Conservation (phyloP, 2,329 filamentous ascomycete genomes). For the Sclerotinia sclerotiorum region DNA sequence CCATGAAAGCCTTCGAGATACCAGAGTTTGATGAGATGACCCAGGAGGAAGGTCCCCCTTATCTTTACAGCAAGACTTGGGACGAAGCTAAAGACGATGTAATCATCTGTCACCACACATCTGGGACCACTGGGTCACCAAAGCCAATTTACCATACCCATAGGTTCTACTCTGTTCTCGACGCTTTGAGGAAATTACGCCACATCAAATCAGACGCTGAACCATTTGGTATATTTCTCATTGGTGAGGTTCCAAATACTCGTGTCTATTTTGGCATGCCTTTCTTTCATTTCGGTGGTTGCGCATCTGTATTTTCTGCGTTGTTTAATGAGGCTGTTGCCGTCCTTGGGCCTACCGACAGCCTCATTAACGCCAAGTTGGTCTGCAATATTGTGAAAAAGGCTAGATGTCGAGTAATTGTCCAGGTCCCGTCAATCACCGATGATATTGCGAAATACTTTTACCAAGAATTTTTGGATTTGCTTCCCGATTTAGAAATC, state of each 20-base stretch:
- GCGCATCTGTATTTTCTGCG: no score
- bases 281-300: no score
- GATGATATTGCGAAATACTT: background rate
- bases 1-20: slow-evolving; percentile 23
- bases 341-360: no score
- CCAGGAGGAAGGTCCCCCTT: slow-evolving; percentile 26
- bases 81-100: slow-evolving; percentile 42
- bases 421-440: background rate
- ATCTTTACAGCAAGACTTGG: slow-evolving; percentile 41
- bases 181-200: background rate
- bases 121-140: slow-evolving; percentile 57
- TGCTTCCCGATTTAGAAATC: background rate
- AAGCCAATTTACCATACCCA: slow-evolving; percentile 46
- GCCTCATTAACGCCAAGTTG: no score
- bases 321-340: no score
- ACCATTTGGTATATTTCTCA: no score
- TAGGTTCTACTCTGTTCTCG: background rate
- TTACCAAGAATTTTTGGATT: background rate
- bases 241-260: no score
- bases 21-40: slow-evolving; percentile 38
- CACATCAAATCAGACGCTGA: background rate
- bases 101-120: slow-evolving; percentile 38
- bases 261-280: no score
- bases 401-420: background rate
- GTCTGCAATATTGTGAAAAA: no score